Conservation (phyloP, 768 basidiomycete species). For the Kwoniella mangroviensis region DNA sequence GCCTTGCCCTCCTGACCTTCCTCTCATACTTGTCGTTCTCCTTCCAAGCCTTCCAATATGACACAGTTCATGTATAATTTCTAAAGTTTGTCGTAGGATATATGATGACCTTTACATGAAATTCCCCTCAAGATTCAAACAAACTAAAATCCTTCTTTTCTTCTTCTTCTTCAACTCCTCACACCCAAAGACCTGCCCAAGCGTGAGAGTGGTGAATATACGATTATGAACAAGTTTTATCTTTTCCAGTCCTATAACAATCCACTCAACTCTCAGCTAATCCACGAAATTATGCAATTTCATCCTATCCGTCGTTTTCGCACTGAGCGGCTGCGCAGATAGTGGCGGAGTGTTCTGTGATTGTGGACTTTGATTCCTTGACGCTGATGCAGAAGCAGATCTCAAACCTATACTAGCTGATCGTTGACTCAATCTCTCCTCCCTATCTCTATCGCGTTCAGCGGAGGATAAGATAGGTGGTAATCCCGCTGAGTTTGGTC, state of each 20-base stretch:
- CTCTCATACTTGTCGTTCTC: neutral
- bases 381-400: neutral
- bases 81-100: too few species aligned
- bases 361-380: slow-evolving; percentile 11
- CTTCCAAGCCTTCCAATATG: too few species aligned
- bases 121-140: too few species aligned
- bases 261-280: neutral
- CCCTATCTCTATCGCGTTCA: slow-evolving; percentile 9
- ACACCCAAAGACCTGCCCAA: too few species aligned
- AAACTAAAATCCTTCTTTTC: too few species aligned
- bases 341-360: neutral
- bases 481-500: slow-evolving; percentile 10
- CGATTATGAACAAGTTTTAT: too few species aligned
- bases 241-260: too few species aligned
- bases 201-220: too few species aligned
- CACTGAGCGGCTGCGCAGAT: neutral
- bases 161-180: too few species aligned
- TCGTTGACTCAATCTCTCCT: slow-evolving; percentile 7
- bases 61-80: too few species aligned
- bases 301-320: neutral
- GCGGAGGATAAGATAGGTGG: slow-evolving; percentile 12
- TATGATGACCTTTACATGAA: too few species aligned
- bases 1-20: neutral
- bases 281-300: neutral
- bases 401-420: neutral